A percentile compares a stretch with the other conserved stretches of the same genome.
These are phyloP conservation scores for Tolypocladium sp. DNA, from an alignment of 2,329 filamentous ascomycete genomes.

Conservation along the genomic window DNA sequence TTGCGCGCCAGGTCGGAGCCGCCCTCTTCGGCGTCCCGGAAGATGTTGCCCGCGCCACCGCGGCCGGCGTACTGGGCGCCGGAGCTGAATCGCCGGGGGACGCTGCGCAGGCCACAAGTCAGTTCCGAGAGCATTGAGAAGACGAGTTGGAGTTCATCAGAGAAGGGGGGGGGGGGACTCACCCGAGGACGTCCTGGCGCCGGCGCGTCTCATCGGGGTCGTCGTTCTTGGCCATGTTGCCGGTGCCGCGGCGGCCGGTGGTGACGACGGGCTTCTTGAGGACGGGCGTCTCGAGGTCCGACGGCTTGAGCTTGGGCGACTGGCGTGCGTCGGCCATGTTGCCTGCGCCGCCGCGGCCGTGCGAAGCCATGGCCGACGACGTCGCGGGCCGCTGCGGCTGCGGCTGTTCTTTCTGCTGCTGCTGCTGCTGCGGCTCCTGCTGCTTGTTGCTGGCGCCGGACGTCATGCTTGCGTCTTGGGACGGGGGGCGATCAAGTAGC, in stretches of 20 bases:
- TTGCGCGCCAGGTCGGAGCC: slow-evolving; percentile 20
- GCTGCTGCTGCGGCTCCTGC: neutral
- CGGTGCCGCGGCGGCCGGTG: slow-evolving; percentile 78
- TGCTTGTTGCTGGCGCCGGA: neutral
- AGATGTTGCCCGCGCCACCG: slow-evolving; percentile 67
- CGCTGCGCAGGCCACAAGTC: slow-evolving; percentile 19
- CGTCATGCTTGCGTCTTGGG: neutral
- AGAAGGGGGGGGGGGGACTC: slow-evolving; percentile 19
- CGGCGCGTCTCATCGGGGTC: slow-evolving; percentile 66
- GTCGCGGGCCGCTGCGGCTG: slow-evolving; percentile 14
- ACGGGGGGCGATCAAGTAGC: neutral
- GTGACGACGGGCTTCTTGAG: slow-evolving; percentile 80
- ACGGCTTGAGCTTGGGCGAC: slow-evolving; percentile 41
- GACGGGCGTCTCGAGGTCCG: slow-evolving; percentile 70
- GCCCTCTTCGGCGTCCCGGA: slow-evolving; percentile 36
- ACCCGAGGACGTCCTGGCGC: slow-evolving; percentile 75
- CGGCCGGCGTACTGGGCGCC: slow-evolving; percentile 59
- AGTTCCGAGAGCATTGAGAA: neutral
- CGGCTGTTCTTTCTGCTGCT: neutral
- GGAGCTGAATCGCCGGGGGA: slow-evolving; percentile 46
- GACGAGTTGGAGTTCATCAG: slow-evolving; percentile 1
- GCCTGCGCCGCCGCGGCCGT: slow-evolving; percentile 71
- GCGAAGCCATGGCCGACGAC: slow-evolving; percentile 35
- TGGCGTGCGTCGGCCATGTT: slow-evolving; percentile 54
- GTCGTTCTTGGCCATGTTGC: slow-evolving; percentile 73